A percentile compares a stretch with the other conserved stretches of the same genome.
These are phyloP conservation scores for Mycena galericulata DNA, from an alignment of 768 basidiomycete species.

Conservation along the genomic window DNA sequence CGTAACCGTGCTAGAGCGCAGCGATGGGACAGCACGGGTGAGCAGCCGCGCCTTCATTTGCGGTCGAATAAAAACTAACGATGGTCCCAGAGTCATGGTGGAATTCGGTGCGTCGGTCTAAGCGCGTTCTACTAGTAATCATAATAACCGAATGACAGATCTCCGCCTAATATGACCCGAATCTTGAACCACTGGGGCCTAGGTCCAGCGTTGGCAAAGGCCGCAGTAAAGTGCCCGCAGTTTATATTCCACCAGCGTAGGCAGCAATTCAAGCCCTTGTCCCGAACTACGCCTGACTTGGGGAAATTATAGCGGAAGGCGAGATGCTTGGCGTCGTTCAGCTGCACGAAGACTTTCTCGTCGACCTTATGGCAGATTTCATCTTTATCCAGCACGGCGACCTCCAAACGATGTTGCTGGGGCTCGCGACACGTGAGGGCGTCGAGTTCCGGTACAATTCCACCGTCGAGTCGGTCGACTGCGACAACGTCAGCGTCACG, in stretches of 20 bases:
- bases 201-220: conserved; percentile 53
- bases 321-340: conserved; percentile 53
- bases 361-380: conserved; percentile 51
- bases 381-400: conserved; percentile 63
- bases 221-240: conserved; percentile 48
- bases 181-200: conserved; percentile 69
- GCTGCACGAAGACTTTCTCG: conserved; percentile 61
- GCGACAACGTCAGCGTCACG: conserved; percentile 48
- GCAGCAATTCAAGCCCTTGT: neutral
- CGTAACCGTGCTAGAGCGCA: conserved; percentile 68
- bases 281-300: neutral
- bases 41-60: conserved; percentile 24
- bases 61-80: neutral
- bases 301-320: conserved; percentile 4
- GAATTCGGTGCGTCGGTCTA: conserved; percentile 48
- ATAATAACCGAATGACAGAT: conserved; percentile 35
- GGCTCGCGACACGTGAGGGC: conserved; percentile 60
- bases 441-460: conserved; percentile 59
- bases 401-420: conserved; percentile 59
- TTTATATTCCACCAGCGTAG: conserved; percentile 40
- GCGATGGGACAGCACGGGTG: conserved; percentile 56
- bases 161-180: conserved; percentile 69
- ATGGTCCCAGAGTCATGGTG: conserved; percentile 50
- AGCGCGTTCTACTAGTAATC: neutral
- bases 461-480: conserved; percentile 48